Evolutionary conservation across 1,284 basidiomycete genomes (phyloP).

Genomic region (Ganoderma lingzhi): DNA sequence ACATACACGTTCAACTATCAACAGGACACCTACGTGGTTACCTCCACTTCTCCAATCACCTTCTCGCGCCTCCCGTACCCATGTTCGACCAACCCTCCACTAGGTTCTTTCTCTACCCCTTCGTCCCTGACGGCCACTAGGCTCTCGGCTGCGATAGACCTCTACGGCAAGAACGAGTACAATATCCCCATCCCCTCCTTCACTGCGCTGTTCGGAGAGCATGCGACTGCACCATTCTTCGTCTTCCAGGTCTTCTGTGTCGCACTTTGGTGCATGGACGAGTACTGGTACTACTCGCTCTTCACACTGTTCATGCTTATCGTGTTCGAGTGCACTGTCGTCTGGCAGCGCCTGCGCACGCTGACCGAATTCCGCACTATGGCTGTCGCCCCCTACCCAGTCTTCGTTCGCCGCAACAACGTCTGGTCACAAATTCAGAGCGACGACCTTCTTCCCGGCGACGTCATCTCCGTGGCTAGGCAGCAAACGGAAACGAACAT

Average conservation of each 20-base stretch:
- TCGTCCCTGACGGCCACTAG: slow-evolving; percentile 51
- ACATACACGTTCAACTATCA: slow-evolving; percentile 95
- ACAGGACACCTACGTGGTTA: slow-evolving; percentile 91
- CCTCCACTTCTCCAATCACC: slow-evolving; percentile 61
- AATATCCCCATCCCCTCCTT: slow-evolving; percentile 96
- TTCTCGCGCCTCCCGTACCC: slow-evolving; percentile 94
- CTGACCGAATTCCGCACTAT: slow-evolving; percentile 95
- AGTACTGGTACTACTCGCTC: slow-evolving; percentile 97
- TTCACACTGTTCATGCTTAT: slow-evolving; percentile 98
- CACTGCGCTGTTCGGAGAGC: slow-evolving; percentile 87
- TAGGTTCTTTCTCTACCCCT: slow-evolving; percentile 74
- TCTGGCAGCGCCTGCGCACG: slow-evolving; percentile 93
- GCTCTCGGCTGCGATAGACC: slow-evolving; percentile 56
- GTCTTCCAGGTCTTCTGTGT: slow-evolving; percentile 98
- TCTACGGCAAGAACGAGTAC: slow-evolving; percentile 94
- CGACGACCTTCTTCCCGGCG: slow-evolving; percentile 89
- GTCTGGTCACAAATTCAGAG: slow-evolving; percentile 86
- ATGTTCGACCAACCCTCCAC: slow-evolving; percentile 75
- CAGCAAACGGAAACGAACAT: slow-evolving; percentile 86
- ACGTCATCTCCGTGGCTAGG: slow-evolving; percentile 86
- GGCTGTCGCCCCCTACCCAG: slow-evolving; percentile 89
- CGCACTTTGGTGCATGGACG: slow-evolving; percentile 94
- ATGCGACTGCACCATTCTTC: slow-evolving; percentile 95
- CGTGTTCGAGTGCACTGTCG: slow-evolving; percentile 96
- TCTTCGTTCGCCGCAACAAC: slow-evolving; percentile 81